These are phyloP conservation scores for Rutstroemia sp. DNA, from an alignment of 2,329 filamentous ascomycete species.

Conservation along the genomic window DNA sequence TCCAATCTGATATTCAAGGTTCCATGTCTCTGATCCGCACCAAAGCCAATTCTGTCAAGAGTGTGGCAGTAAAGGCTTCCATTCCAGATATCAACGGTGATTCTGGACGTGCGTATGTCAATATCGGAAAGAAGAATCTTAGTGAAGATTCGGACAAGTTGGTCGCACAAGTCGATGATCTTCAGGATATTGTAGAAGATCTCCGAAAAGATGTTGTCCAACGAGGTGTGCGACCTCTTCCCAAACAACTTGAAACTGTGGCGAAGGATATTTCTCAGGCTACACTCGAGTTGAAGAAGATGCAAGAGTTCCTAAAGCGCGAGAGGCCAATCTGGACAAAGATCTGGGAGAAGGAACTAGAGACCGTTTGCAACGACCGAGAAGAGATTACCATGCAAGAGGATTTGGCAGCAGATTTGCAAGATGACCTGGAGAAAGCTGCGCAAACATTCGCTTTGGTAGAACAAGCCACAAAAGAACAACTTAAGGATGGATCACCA, in stretches of 20 bases:
- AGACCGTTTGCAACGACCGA: constrained; percentile 90
- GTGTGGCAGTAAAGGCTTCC: constrained; percentile 60
- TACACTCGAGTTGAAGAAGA: constrained; percentile 81
- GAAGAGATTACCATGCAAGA: constrained; percentile 95
- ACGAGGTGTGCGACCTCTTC: constrained; percentile 83
- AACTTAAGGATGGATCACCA: constrained; percentile 68
- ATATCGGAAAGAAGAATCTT: constrained; percentile 77
- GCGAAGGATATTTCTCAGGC: constrained; percentile 79
- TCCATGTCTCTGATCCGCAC: constrained; percentile 78
- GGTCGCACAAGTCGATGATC: constrained; percentile 85
- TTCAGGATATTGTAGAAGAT: constrained; percentile 96
- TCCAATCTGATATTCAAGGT: constrained; percentile 78
- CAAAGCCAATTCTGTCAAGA: constrained; percentile 78
- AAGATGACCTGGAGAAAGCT: constrained; percentile 93
- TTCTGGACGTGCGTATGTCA: constrained; percentile 79
- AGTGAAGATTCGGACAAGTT: constrained; percentile 83
- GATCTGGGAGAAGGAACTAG: constrained; percentile 97
- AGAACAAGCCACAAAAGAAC: constrained; percentile 96
- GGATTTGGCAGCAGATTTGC: constrained; percentile 83
- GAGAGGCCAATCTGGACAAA: constrained; percentile 98
- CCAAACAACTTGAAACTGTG: constrained; percentile 81
- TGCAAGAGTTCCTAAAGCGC: constrained; percentile 83
- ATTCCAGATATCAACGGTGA: constrained; percentile 68
- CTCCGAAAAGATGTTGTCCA: constrained; percentile 93
- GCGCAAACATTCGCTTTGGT: constrained; percentile 89